A percentile compares a stretch with the other conserved stretches of the same genome.
phyloP scores from a whole-genome alignment of 371 early-diverging fungal species.

The Saksenaea vasiformis region DNA sequence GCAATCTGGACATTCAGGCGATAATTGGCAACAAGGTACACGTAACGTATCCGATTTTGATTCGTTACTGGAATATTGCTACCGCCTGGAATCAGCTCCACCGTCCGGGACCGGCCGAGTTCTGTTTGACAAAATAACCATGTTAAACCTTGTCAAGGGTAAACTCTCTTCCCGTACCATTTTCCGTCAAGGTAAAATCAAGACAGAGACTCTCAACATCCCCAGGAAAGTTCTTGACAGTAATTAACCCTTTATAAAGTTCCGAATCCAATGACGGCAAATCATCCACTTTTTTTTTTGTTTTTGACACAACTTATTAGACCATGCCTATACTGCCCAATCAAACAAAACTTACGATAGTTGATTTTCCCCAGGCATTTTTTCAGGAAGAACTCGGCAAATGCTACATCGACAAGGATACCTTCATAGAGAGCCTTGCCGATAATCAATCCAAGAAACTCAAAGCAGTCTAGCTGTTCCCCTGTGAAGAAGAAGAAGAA shows the following conservation, averaged over 20 bases:
- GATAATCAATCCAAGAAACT: constrained; percentile 89
- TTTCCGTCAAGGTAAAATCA: constrained; percentile 76
- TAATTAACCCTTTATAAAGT: constrained; percentile 81
- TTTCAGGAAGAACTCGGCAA: constrained; percentile 91
- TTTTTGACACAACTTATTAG: neutral
- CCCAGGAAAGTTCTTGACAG: constrained; percentile 79
- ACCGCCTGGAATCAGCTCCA: constrained; percentile 82
- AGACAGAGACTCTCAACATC: constrained; percentile 77
- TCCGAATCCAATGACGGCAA: constrained; percentile 86
- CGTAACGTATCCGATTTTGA: constrained; percentile 79
- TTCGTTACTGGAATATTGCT: constrained; percentile 77
- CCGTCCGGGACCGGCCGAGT: constrained; percentile 53
- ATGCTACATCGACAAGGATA: constrained; percentile 87
- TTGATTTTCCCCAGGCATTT: constrained; percentile 81
- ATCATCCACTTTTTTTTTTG: constrained; percentile 92
- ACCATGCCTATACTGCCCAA: too few species aligned
- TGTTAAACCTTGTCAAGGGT: constrained; percentile 3
- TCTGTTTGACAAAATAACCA: constrained; percentile 21
- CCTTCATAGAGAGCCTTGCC: constrained; percentile 96
- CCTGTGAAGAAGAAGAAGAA: too few species aligned
- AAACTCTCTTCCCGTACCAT: constrained; percentile 39
- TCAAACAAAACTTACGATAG: constrained; percentile 51
- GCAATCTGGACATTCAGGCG: constrained; percentile 80
- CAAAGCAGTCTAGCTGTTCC: constrained; percentile 68
- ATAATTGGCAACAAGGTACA: constrained; percentile 82